Evolutionary conservation across 2,329 filamentous ascomycete genomes (phyloP).

Genomic region (Diaporthe caulivora): DNA sequence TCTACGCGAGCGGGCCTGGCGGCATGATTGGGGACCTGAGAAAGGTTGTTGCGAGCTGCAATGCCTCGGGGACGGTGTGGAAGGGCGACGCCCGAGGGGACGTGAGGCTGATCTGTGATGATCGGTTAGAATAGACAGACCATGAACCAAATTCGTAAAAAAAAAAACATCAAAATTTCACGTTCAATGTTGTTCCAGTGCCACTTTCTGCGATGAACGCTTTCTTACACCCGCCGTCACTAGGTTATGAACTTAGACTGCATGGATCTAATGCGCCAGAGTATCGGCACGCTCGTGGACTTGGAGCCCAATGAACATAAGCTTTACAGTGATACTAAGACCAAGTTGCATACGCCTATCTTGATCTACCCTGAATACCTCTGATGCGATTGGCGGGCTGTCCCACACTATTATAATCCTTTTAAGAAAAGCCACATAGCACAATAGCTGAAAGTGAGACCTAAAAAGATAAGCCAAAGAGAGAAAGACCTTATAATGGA

Average conservation of each 20-base stretch:
- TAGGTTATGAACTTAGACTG: background rate
- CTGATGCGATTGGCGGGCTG: background rate
- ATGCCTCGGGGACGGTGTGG: conserved; percentile 67
- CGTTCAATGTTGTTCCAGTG: background rate
- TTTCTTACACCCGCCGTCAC: background rate
- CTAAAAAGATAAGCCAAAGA: background rate
- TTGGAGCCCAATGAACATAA: background rate
- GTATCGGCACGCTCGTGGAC: background rate
- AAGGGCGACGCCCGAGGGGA: conserved; percentile 67
- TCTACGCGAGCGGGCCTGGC: conserved; percentile 72
- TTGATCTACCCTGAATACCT: background rate
- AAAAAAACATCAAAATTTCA: background rate
- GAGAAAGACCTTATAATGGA: background rate
- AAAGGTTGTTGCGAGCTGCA: conserved; percentile 64
- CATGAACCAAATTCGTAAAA: background rate
- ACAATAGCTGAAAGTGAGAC: background rate
- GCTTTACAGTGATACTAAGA: background rate
- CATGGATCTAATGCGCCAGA: background rate
- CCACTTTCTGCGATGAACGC: background rate
- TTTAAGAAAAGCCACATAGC: background rate
- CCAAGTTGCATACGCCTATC: background rate
- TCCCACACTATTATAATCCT: background rate
- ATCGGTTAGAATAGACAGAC: conserved; percentile 62
- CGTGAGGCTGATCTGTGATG: conserved; percentile 70
- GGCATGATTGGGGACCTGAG: conserved; percentile 71